Base-by-base conservation (phyloP, 2,329 filamentous ascomycete genomes). In the Stagonosporopsis chrysanthemi region DNA sequence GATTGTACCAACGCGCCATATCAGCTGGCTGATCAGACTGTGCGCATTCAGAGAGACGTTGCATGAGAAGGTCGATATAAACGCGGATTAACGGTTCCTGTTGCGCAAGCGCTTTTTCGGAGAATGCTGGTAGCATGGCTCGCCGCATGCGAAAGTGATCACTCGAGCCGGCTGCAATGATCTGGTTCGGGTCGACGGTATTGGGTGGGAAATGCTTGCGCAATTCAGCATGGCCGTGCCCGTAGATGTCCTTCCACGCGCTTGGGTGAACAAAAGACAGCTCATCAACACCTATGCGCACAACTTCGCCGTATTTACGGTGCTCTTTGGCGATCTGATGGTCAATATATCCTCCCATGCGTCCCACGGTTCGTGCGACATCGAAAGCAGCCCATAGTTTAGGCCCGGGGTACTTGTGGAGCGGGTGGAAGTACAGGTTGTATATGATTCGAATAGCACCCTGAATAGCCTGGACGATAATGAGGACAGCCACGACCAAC, bases 321-420 rank as follows among this genome's bases (percentile, higher is more conserved):
- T 80, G 79, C 17, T 80, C 59, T 7, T 77, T 52, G 23, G 51
- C 58, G 17, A 71, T 46, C 7, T 53, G 44, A 4, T 41, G 40
- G 28, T 73, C 63, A 8, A 59, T 51, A 2, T 46, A 58, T 23
- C 77, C 78, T 1, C 28, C 64, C 28, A 62, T 59, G 1, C 58
- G 49, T 17, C 66, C 63, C n/a, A 66, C 51, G 23, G 69, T 65
- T 38, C 72, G 67, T 1, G 75, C 75, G 11, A 79, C 56, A n/a
- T 72, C 67, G 39, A 75, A 73, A 19, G 72, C 69, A 8, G 75
- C 74, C 52, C 66, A 58, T 6, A 76, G 49, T 36, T 68, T 76
- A 1, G 80, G 80, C 2, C 80, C 81, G 9, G 80, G 80, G 42
- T 76, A 80, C 40, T 73, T 74, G 40, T 72, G 70, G 0, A 81